These are phyloP conservation scores for Colletotrichum caudatum DNA, from an alignment of 2,329 filamentous ascomycete genomes.

Conservation along the genomic window DNA sequence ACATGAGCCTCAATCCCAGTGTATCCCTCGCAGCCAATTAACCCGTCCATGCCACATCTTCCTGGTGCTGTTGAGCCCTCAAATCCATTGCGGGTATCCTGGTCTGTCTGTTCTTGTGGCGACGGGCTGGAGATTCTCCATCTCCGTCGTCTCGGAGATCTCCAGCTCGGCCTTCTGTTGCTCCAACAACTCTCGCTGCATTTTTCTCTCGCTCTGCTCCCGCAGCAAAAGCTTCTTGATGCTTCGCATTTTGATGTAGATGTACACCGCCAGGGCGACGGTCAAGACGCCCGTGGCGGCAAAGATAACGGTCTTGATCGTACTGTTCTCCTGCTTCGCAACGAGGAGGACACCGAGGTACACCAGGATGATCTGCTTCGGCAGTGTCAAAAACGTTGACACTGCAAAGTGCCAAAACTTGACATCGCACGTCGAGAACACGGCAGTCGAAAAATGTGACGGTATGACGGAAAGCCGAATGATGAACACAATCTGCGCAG, in stretches of 20 bases:
- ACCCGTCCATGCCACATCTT: neutral
- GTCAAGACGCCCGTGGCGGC: constrained; percentile 51
- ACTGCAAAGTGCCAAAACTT: constrained; percentile 56
- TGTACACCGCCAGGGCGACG: constrained; percentile 51
- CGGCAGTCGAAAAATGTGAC: constrained; percentile 57
- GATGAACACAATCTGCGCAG: constrained; percentile 50
- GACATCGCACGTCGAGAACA: constrained; percentile 57
- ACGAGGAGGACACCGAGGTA: constrained; percentile 55
- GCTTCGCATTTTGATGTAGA: constrained; percentile 52
- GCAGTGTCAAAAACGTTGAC: constrained; percentile 55
- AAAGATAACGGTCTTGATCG: constrained; percentile 52
- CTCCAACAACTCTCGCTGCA: constrained; percentile 24
- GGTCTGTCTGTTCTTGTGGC: constrained; percentile 7
- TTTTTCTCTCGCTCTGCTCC: constrained; percentile 48
- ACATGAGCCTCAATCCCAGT: neutral
- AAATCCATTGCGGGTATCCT: constrained; percentile 36
- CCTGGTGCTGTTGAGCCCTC: neutral
- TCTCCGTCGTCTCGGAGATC: constrained; percentile 22
- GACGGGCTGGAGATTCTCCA: constrained; percentile 1
- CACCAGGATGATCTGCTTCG: constrained; percentile 57
- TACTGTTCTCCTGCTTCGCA: constrained; percentile 45
- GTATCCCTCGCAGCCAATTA: neutral
- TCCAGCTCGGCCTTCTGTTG: constrained; percentile 24
- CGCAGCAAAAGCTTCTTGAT: constrained; percentile 51
- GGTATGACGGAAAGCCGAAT: constrained; percentile 57